Base-by-base conservation (phyloP, 768 basidiomycete species). In the Rossbeevera mucosa region DNA sequence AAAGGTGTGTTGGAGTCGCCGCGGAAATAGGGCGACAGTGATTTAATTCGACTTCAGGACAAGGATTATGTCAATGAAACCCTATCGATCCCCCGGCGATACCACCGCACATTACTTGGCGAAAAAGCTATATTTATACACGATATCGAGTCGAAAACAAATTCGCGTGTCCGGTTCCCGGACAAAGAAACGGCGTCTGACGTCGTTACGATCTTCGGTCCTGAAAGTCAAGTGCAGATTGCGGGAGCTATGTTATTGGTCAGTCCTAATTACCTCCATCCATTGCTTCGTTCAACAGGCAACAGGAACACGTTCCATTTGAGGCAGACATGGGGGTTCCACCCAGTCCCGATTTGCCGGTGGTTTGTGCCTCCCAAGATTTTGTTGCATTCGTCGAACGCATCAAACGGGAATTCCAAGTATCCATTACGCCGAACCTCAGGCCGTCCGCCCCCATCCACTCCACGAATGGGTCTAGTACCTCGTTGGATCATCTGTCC, bases 91-190 rank as follows among this genome's bases (percentile, higher is more conserved):
- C 94, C 94, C 53, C 81, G 94, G 48, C 82, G 91, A 60, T 96
- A 97, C 74, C 95, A 99, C 65, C 88, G 94, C 55, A 94, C 91
- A 20, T 73, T 99, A 4, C 78, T 97, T 21, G 94, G 95, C 52
- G 95, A 99, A 73, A 97, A 96, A 74, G 84, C 82, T 61, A 95
- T 97, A 59, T 96, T 97, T 71, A 93, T 98, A 49, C 93, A 85
- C 62, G 94, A 99, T 66, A 97, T 98, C 61, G 94, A 98, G 72
- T 80, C 80, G 40, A 97, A 97, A 77, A 97, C 94, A 11, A 96
- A 95, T 65, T 96, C 91, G 30, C 82, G 81, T 30, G 88, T 99
- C 51, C 80, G 86, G 42, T 94, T 95, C 78, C 93, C 93, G 7
- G 91, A 91, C 72, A 94, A 94, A 69, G 92, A 94, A 71, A 83